Evolutionary conservation across 306 rosid genomes (phyloP), one percentile per base, ranked within the genome.

Genomic region (Clitoria ternatea): DNA sequence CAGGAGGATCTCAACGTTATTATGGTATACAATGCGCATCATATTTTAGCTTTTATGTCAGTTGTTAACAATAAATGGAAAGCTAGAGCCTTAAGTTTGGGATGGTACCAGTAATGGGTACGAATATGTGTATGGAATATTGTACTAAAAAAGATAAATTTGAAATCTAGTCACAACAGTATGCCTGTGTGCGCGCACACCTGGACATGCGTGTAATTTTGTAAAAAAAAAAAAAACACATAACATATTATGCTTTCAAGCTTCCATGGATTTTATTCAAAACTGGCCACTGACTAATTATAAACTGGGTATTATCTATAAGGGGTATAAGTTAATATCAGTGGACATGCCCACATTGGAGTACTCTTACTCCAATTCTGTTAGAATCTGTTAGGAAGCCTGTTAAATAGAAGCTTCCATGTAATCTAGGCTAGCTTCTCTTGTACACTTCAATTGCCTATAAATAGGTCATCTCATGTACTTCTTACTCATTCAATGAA

Each of bases 1-100:
- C 99, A 95, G 76, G 99, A 91, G 81, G 99, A 95, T 89, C 99
- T 95, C 81, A 95, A 95, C 74, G 80, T 95, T 81, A 95, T 95
- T 56, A 95, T 95, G 99, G 99, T 95, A 83, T 30, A 78, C 55
- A 77, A 61, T 15, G 26, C 57, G 62, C 42, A 60, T 45, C 29
- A n/a, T 72, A 3, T n/a, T 40, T 39, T 61, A 15, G 24, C 27
- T 64, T 59, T 66, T 19, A 53, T 14, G 22, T 33, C 52, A 5
- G 57, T 45, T 50, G 52, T 65, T 26, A 18, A 37, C 52, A 18
- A 35, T 53, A 57, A 57, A 70, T 35, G 74, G 26, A 74, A 23
- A 61, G 40, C 7, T 76, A 5, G 36, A 12, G 63, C 30, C 19
- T 70, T 64, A 15, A 26, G 13, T 53, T 53, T 24, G 18, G 18